Evolutionary conservation across 768 basidiomycete genomes (phyloP).

Genomic region (Psilocybe sp.): DNA sequence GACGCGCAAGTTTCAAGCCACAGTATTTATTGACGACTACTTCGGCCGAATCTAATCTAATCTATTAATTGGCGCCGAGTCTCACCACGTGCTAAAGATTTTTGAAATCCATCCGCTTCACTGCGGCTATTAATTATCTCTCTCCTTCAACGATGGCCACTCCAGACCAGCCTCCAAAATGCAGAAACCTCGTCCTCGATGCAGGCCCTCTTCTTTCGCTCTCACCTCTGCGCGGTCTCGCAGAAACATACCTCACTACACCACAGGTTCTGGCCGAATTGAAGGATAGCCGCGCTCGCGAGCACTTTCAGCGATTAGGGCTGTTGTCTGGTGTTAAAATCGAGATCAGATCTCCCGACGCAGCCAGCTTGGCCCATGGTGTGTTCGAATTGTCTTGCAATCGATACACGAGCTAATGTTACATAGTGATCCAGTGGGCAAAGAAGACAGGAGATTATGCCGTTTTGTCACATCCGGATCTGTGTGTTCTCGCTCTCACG

Average conservation of each 20-base stretch:
- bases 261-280: constrained; percentile 90
- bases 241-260: constrained; percentile 81
- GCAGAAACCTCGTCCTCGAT: constrained; percentile 86
- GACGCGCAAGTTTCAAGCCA: neutral
- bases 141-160: constrained; percentile 11
- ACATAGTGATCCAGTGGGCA: constrained; percentile 80
- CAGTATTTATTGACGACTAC: constrained; percentile 10
- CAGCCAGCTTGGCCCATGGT: constrained; percentile 67
- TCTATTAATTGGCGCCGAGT: constrained; percentile 7
- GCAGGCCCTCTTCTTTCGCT: constrained; percentile 90
- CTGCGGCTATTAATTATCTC: neutral
- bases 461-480: constrained; percentile 87
- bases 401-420: neutral
- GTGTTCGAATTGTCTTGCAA: constrained; percentile 11
- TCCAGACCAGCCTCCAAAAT: constrained; percentile 37
- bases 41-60: constrained; percentile 26
- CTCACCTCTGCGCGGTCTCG: constrained; percentile 85
- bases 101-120: constrained; percentile 6
- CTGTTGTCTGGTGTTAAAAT: constrained; percentile 75
- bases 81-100: constrained; percentile 12
- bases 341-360: constrained; percentile 66
- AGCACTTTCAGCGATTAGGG: constrained; percentile 80
- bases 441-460: constrained; percentile 97
- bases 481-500: constrained; percentile 88
- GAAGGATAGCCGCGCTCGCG: constrained; percentile 82